Percentiles rank a stretch among this genome's conserved stretches.
Conservation (phyloP, 148 eudicot genomes). For the Simmondsia chinensis region DNA sequence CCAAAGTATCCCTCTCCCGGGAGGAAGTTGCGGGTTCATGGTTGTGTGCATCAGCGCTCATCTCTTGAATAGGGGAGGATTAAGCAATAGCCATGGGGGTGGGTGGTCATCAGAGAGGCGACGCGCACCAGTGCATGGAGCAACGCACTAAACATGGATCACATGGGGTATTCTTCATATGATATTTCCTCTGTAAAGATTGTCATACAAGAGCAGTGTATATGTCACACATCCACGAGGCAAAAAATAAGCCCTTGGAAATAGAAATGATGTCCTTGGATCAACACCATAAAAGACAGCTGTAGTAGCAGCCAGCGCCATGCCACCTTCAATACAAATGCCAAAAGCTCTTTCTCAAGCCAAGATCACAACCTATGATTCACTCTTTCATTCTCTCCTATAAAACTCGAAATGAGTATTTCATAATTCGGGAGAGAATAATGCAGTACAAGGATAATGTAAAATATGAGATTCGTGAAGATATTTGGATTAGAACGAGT, state of each 20-base stretch:
- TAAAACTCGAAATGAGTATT: no score
- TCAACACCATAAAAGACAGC: constrained; percentile 71
- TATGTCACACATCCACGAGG: constrained; percentile 95
- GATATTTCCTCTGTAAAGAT: constrained; percentile 69
- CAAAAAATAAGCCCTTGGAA: constrained; percentile 60
- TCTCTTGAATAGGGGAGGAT: constrained; percentile 78
- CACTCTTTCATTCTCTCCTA: no score
- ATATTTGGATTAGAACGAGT: no score
- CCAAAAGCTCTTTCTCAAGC: no score
- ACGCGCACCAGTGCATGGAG: constrained; percentile 98
- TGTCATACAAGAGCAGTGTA: constrained; percentile 76
- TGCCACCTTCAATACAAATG: constrained; percentile 78
- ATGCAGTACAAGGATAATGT: no score
- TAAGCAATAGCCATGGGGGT: constrained; percentile 57
- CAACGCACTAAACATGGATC: constrained; percentile 90
- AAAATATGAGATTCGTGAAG: no score
- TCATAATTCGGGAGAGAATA: no score
- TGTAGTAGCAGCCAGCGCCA: constrained; percentile 71
- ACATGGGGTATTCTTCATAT: constrained; percentile 88
- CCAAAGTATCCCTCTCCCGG: constrained; percentile 31
- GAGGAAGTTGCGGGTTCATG: constrained; percentile 40
- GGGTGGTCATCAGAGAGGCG: constrained; percentile 59
- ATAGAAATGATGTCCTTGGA: constrained; percentile 69
- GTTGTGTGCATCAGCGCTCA: constrained; percentile 40
- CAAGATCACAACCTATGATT: no score